Base-by-base conservation (phyloP, 2,329 filamentous ascomycete species). In the Penicillium sp. region DNA sequence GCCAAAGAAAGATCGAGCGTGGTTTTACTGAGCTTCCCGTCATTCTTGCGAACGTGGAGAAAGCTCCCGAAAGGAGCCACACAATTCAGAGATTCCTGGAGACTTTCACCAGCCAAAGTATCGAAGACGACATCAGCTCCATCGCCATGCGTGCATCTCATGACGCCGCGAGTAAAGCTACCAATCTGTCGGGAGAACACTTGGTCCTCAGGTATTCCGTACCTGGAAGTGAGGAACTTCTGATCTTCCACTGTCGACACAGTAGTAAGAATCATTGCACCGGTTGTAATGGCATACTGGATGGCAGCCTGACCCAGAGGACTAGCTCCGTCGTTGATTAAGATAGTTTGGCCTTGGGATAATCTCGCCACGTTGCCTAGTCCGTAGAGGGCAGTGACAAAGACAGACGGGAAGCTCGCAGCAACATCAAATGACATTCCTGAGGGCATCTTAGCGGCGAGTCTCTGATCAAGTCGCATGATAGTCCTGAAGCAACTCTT, bases 221-320 rank as follows among this genome's bases (percentile, higher is more conserved):
- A 68, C 0, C 54, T 26, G 3, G 60, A 53, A 16, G 43, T 40
- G 6, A 69, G 48, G 35, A 68, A 19, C 6, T 58, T 30, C 8
- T 35, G 56, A 22, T 65, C 61, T 37, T 65, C 48, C 0, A n/a
- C 26, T 3, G 58, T 70, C 0, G 55, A 57, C 1, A 68, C 68
- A 6, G 65, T 68, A 4, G 60, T 48, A 13, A 54, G 67, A 7
- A 68, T 57, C 5, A 33, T 58, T 11, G 65, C 64, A 2, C 61
- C 60, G 7, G 52, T 26, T 10, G 54, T 49, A 2, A 59, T 59
- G 25, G 70, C 70, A 55, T 66, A 68, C 43, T 71, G 69, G 22
- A 72, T 66, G 2, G 67, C 69, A 22, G 68, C 68, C 45, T 67
- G 65, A 10, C 70, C 68, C 6, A 68, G 38, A 38, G 57, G 62